These are phyloP conservation scores for Backusella liffmaniae DNA, from an alignment of 192 early-diverging fungal genomes.

Conservation along the genomic window DNA sequence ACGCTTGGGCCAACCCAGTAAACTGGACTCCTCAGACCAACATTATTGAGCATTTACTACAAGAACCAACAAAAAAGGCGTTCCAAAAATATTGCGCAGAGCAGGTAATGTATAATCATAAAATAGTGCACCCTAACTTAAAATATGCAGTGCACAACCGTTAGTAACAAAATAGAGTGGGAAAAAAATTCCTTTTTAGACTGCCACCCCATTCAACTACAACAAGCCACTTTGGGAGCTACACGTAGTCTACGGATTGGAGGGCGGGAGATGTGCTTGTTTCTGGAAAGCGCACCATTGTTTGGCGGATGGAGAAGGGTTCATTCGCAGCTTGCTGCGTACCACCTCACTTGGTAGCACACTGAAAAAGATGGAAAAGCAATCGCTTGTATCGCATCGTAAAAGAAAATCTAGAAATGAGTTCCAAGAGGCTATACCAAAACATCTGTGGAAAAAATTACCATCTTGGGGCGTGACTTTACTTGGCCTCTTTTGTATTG, in stretches of 20 bases:
- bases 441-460: background rate
- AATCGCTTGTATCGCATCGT: background rate
- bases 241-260: slow-evolving; percentile 26
- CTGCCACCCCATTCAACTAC: slow-evolving; percentile 21
- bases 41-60: slow-evolving; percentile 6
- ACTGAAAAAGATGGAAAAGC: slow-evolving; percentile 5
- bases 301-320: slow-evolving; percentile 34
- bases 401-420: background rate
- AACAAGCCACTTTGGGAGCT: slow-evolving; percentile 28
- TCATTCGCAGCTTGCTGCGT: slow-evolving; percentile 15
- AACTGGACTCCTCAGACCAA: background rate
- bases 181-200: slow-evolving; percentile 9
- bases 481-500: background rate
- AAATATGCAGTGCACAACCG: background rate
- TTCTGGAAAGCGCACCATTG: slow-evolving; percentile 40
- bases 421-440: background rate
- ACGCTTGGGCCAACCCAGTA: background rate
- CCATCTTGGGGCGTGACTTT: background rate
- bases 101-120: background rate
- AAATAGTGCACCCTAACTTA: background rate
- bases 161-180: background rate
- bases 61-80: slow-evolving; percentile 11
- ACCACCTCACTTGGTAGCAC: slow-evolving; percentile 16
- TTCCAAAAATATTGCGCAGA: slow-evolving; percentile 20
- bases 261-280: slow-evolving; percentile 20